These are phyloP conservation scores for Ciborinia camelliae DNA, from an alignment of 2,329 filamentous ascomycete species.

Conservation along the genomic window DNA sequence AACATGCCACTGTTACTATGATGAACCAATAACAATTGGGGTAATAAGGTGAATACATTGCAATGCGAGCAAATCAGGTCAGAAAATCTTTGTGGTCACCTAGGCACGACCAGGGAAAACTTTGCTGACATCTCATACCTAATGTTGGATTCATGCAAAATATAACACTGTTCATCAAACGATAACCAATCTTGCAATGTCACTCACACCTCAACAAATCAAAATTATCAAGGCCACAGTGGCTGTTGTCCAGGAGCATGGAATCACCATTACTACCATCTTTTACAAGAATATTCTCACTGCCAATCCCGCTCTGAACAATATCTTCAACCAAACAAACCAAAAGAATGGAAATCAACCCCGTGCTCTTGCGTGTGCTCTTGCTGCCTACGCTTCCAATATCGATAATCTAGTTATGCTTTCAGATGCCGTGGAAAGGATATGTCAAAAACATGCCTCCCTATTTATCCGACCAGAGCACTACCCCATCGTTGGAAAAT, in stretches of 20 bases:
- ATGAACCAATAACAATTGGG: neutral
- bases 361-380: conserved; percentile 63
- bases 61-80: neutral
- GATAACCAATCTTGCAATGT: conserved; percentile 29
- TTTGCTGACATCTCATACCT: neutral
- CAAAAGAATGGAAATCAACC: conserved; percentile 67
- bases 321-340: conserved; percentile 68
- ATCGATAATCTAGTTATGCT: conserved; percentile 67
- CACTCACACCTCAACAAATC: conserved; percentile 62
- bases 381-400: conserved; percentile 69
- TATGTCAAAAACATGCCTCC: conserved; percentile 72
- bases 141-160: neutral
- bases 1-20: neutral
- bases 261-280: conserved; percentile 62
- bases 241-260: conserved; percentile 67
- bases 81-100: neutral
- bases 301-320: conserved; percentile 62
- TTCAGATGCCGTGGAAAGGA: conserved; percentile 57
- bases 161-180: neutral
- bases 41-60: neutral
- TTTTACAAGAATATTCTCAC: conserved; percentile 70
- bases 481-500: conserved; percentile 66
- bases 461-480: conserved; percentile 67
- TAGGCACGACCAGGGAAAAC: neutral
- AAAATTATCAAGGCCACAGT: conserved; percentile 73